Evolutionary conservation across 306 rosid species (phyloP), one percentile per base, ranked within the genome.

Genomic region (Cicer bijugum): DNA sequence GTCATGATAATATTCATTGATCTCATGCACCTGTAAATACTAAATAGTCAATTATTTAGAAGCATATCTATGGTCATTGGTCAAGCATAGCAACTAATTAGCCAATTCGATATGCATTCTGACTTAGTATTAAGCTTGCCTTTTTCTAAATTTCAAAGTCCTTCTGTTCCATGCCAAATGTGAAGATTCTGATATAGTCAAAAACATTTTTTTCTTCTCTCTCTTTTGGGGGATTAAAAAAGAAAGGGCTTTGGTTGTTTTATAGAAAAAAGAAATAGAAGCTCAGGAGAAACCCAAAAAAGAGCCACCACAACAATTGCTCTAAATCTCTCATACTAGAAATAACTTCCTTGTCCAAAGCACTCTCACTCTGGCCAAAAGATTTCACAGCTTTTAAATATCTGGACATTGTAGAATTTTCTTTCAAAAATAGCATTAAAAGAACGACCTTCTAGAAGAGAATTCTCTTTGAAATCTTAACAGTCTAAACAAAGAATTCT

Each of bases 1-100:
- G n/a, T 55, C 23, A 53, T 68, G 44, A 82, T 37, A 35, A 37
- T 42, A 40, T 61, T 51, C 12, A 75, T 71, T 70, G 68, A 55
- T 72, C 46, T 61, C 50, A 61, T 51, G 69, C 61, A 48, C 69
- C 52, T 51, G 35, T 7, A 42, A 64, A 64, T 63, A 19, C 11
- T 17, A 15, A 78, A 71, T 35, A 48, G 44, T 9, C 19, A 51
- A 17, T 40, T 67, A 46, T 64, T 82, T 44, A 39, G 59, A 62
- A 51, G 67, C 69, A 45, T 65, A 16, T 15, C 44, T 9, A 35
- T 9, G 62, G 51, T 69, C 55, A 76, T 28, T 28, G 4, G 69
- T 59, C 35, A 53, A 16, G 59, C 59, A 19, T 37, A 53, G 69
- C 5, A 12, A 52, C 52, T 35, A 59, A 52, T 68, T 67, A 50